Percentiles rank a stretch among this genome's conserved stretches.
Evolutionary conservation across 2,329 filamentous ascomycete species (phyloP).

Genomic region (Xylariaceae sp.): DNA sequence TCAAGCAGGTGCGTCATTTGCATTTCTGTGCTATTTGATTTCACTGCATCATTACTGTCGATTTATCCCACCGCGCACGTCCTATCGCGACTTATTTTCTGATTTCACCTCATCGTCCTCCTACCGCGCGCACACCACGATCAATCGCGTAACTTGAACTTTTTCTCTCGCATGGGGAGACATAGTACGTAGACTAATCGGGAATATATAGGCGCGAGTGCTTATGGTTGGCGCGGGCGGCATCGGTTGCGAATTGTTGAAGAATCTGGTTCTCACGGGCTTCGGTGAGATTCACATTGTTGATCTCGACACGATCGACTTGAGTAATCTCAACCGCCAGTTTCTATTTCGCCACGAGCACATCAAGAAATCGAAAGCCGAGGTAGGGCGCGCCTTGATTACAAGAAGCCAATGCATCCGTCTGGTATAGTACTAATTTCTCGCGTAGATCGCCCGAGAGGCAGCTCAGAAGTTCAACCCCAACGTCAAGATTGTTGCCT

Average conservation of each 20-base stretch:
- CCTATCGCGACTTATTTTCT: conserved; percentile 10
- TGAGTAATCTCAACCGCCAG: conserved; percentile 95
- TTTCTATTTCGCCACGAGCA: conserved; percentile 96
- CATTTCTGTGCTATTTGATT: conserved; percentile 16
- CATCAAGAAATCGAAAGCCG: conserved; percentile 93
- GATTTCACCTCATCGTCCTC: not conserved
- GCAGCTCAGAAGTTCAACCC: conserved; percentile 88
- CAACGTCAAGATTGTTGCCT: conserved; percentile 74
- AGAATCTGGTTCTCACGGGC: conserved; percentile 87
- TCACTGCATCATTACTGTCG: not conserved
- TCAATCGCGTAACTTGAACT: not conserved
- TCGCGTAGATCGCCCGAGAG: conserved; percentile 75
- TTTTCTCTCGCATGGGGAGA: not conserved
- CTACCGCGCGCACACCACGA: conserved; percentile 8
- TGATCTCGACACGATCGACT: conserved; percentile 95
- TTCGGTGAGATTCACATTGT: conserved; percentile 93
- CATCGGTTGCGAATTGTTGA: conserved; percentile 95
- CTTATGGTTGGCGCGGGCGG: conserved; percentile 94
- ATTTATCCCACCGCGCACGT: not conserved
- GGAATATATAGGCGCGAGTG: conserved; percentile 62
- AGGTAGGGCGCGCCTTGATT: conserved; percentile 52
- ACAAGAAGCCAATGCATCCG: conserved; percentile 1
- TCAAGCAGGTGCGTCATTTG: conserved; percentile 56
- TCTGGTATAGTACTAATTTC: conserved; percentile 21
- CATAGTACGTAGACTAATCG: conserved; percentile 32